Evolutionary conservation across 495 filamentous ascomycete genomes (phyloP), one percentile per base, ranked within the genome.

Genomic region (Neurospora sp.): DNA sequence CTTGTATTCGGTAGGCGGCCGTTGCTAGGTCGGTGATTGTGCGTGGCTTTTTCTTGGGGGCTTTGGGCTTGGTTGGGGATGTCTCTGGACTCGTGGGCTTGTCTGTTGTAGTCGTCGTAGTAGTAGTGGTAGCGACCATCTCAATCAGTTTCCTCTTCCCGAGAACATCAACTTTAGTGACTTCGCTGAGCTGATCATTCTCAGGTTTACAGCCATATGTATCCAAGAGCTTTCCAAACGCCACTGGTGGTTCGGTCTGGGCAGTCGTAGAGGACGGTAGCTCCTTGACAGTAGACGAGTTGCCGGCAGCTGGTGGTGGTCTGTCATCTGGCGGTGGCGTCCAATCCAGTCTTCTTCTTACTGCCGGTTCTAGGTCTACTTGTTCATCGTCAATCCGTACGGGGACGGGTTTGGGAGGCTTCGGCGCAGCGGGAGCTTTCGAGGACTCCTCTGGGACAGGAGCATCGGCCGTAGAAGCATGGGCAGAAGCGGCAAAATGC

Each of bases 1-100:
- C 77, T n/a, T 77, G 73, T 18, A 78, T 70, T 38, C 81, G 81
- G 79, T 96, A 97, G n/a, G 89, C 89, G 31, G 92, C 90, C 5
- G 90, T 97, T 35, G 94, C 93, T 62, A 91, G 84, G 71, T 91
- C 93, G 3, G 95, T 98, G 71, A 98, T 90, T 8, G 95, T 98
- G 46, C 89, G 90, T 0, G 90, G 82, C 78, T 93, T 94, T 82
- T 92, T 97, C 75, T 88, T 89, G 39, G 86, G 87, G 20, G 83
- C 83, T 75, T 86, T 91, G 82, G 76, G 76, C 74, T 85, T 91
- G 80, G 86, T 85, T 10, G 79, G 76, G 16, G 82, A 80, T 46
- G 75, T 59, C 35, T 79, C 73, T 27, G 75, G 72, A 2, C 78
- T 71, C 27, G 77, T 72, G 46, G 77, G 48, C 41, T 75, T 73